Conservation (phyloP, 805 yeast species). For the Candida nanaspora region DNA sequence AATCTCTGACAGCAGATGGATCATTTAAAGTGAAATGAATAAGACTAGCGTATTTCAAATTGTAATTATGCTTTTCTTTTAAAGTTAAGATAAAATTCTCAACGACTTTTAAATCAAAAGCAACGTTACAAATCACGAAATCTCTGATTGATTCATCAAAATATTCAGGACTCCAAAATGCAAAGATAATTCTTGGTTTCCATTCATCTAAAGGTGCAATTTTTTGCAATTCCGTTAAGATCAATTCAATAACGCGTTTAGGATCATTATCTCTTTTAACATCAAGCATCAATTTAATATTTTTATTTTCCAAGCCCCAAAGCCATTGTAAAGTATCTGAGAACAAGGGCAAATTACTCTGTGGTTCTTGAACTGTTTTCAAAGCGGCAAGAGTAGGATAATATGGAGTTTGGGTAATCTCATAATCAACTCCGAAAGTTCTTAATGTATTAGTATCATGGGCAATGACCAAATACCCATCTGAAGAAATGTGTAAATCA, state of each 20-base stretch:
- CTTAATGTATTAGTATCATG: slow-evolving; percentile 28
- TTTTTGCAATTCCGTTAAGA: slow-evolving; percentile 16
- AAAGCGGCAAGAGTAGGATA: slow-evolving; percentile 20
- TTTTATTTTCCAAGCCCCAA: slow-evolving; percentile 26
- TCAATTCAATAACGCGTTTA: slow-evolving; percentile 13
- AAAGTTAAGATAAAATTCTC: slow-evolving; percentile 15
- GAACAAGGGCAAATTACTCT: slow-evolving; percentile 25
- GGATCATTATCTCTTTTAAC: slow-evolving; percentile 27
- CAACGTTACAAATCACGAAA: slow-evolving; percentile 23
- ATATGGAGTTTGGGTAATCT: slow-evolving; percentile 20
- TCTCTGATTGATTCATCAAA: slow-evolving; percentile 19
- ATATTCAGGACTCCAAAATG: slow-evolving; percentile 27
- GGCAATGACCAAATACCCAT: slow-evolving; percentile 24
- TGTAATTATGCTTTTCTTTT: slow-evolving; percentile 10
- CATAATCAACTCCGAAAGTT: slow-evolving; percentile 22
- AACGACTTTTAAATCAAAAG: slow-evolving; percentile 18
- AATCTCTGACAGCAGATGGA: background rate
- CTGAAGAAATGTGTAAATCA: slow-evolving; percentile 28
- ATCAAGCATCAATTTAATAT: slow-evolving; percentile 34
- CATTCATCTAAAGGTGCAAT: slow-evolving; percentile 21
- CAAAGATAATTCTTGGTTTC: slow-evolving; percentile 27
- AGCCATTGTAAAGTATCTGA: slow-evolving; percentile 27
- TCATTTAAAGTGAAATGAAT: slow-evolving; percentile 1
- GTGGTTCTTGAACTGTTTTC: slow-evolving; percentile 24
- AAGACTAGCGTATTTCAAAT: background rate